Evolutionary conservation across 1,284 basidiomycete species (phyloP), one percentile per base, ranked within the genome.

Genomic region (Ceratobasidium papillatum): DNA sequence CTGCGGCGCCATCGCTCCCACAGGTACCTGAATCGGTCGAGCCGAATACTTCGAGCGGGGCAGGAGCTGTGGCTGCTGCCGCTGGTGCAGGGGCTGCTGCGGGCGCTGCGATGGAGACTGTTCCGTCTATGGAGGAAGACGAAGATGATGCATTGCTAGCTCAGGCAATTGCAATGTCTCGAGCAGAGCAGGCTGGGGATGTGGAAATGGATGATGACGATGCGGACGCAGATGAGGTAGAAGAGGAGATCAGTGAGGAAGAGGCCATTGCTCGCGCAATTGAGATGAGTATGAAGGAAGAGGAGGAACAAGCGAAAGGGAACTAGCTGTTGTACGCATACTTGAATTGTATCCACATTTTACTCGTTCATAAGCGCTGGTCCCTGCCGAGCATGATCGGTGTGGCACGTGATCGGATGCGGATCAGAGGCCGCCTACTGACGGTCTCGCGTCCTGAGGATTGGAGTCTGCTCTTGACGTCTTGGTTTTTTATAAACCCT

Each of bases 261-360:
- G 88, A 87, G 75, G 88, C 86, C 73, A 90, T 91, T 78, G 86
- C 87, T 63, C 82, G 85, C 56, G 90, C 90, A 17, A 91, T 90
- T 74, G 87, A 86, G 78, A 87, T 90, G 87, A 87, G 85, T 79
- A 81, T 86, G 81, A 81, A 85, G 78, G 81, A 85, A 65, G 79
- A 80, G 41, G 79, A 80, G 43, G 61, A 81, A 74, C 65, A 80
- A 63, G 77, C 81, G 72, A 74, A 76, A 77, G 65, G 76, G 59
- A 71, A 56, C 14, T 56, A 75, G 30, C n/a, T n/a, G n/a, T 52
- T 36, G 27, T 9, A 56, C 52, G 69, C 32, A 74, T 38, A 36
- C 54, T 61, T 52, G 32, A 27, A 43, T 58, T 19, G 52, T 69
- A n/a, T n/a, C 19, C 38, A 11, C 63, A 25, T 59, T 73, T 22